Conservation (phyloP, 106 monocot genomes). For the Ottelia alismoides region DNA sequence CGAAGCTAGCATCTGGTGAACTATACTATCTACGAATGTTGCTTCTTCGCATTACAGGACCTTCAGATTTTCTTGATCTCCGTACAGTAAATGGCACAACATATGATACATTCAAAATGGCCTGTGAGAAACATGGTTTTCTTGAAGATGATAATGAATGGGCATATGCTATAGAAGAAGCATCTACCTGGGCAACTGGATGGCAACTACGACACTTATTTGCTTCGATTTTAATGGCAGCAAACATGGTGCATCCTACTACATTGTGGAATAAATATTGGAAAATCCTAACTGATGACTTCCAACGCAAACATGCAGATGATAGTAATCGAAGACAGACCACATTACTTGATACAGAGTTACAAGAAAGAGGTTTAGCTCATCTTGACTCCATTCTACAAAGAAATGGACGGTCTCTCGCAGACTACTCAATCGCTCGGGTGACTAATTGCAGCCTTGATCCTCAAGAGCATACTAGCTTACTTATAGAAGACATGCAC, state of each 20-base stretch:
- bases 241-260: neutral
- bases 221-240: slow-evolving; percentile 1
- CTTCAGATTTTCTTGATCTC: slow-evolving; percentile 6
- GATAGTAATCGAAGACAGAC: too few relatives aligned
- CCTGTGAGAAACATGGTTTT: slow-evolving; percentile 8
- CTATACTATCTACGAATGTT: slow-evolving; percentile 7
- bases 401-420: neutral
- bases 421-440: neutral
- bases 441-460: neutral
- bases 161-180: neutral
- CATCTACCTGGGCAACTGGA: neutral
- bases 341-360: neutral
- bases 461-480: neutral
- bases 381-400: neutral
- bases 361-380: neutral
- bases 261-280: slow-evolving; percentile 1
- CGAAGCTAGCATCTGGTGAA: neutral
- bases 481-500: slow-evolving; percentile 1
- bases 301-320: neutral
- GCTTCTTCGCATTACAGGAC: slow-evolving; percentile 6
- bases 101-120: slow-evolving; percentile 3
- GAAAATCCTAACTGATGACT: slow-evolving; percentile 1
- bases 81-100: slow-evolving; percentile 9
- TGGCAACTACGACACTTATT: slow-evolving; percentile 10
- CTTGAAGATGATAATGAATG: slow-evolving; percentile 11